These are phyloP conservation scores for Acanthamoeba healyi DNA, from an alignment of 208 protist genomes.

Conservation along the genomic window DNA sequence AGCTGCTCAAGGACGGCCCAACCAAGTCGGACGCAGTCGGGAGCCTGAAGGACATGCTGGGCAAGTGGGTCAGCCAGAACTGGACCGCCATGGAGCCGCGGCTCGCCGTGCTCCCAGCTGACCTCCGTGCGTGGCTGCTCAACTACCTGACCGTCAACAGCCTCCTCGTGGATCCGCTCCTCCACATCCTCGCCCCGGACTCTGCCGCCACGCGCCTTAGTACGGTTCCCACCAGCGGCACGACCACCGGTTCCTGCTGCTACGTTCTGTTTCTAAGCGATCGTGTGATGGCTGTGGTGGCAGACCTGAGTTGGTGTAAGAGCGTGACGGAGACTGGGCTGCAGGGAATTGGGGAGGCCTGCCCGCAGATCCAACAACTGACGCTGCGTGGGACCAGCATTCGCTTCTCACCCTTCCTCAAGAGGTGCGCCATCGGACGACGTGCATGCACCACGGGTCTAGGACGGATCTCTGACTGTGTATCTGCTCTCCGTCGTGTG, in stretches of 20 bases:
- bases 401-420: background rate
- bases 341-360: background rate
- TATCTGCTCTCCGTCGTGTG: background rate
- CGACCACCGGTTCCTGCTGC: background rate
- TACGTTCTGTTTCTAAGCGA: background rate
- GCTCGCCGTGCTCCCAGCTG: background rate
- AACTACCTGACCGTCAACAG: background rate
- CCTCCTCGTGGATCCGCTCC: background rate
- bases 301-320: slow-evolving; percentile 25
- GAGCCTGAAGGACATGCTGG: background rate
- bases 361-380: background rate
- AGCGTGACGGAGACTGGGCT: slow-evolving; percentile 17
- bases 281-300: too few species aligned
- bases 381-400: background rate
- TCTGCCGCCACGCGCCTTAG: background rate
- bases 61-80: background rate
- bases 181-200: background rate
- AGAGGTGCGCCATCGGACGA: background rate
- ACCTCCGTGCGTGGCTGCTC: slow-evolving; percentile 10
- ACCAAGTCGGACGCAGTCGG: background rate
- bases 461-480: too few species aligned
- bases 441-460: too few species aligned
- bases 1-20: background rate
- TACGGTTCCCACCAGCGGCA: background rate
- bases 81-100: background rate